A percentile compares a stretch with the other conserved stretches of the same genome.
Conservation (phyloP, 345 rosid genomes). For the Aquilaria yunnanensis region DNA sequence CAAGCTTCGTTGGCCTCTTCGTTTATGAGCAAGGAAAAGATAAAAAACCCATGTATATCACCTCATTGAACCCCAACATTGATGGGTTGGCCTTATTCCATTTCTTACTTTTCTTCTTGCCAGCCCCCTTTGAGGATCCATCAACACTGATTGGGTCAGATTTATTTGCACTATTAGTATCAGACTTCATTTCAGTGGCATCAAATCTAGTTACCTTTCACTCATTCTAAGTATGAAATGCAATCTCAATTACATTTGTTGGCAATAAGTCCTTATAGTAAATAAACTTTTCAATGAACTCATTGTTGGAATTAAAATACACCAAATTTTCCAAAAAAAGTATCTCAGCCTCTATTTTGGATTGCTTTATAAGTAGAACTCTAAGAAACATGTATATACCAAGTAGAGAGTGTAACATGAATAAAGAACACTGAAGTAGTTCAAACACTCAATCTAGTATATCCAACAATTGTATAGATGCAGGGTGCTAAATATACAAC, state of each 20-base stretch:
- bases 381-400: conserved; percentile 83
- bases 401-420: not conserved
- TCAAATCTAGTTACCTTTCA: conserved; percentile 29
- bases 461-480: not conserved
- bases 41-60: conserved; percentile 14
- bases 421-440: too few species aligned
- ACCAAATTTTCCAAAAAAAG: conserved; percentile 74
- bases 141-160: conserved; percentile 20
- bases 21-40: too few species aligned
- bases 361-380: conserved; percentile 75
- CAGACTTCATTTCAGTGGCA: conserved; percentile 36
- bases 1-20: too few species aligned
- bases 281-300: conserved; percentile 89
- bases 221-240: conserved; percentile 54
- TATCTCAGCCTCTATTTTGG: conserved; percentile 85
- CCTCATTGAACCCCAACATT: conserved; percentile 85
- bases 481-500: not conserved
- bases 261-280: conserved; percentile 86
- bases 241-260: conserved; percentile 81
- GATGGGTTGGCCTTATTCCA: conserved; percentile 82
- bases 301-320: conserved; percentile 56
- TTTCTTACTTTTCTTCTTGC: conserved; percentile 79
- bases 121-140: conserved; percentile 47
- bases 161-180: conserved; percentile 15
- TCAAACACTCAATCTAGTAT: too few species aligned